These are phyloP conservation scores for Malassezia arunalokei DNA, from an alignment of 1,284 basidiomycete species.

Conservation along the genomic window DNA sequence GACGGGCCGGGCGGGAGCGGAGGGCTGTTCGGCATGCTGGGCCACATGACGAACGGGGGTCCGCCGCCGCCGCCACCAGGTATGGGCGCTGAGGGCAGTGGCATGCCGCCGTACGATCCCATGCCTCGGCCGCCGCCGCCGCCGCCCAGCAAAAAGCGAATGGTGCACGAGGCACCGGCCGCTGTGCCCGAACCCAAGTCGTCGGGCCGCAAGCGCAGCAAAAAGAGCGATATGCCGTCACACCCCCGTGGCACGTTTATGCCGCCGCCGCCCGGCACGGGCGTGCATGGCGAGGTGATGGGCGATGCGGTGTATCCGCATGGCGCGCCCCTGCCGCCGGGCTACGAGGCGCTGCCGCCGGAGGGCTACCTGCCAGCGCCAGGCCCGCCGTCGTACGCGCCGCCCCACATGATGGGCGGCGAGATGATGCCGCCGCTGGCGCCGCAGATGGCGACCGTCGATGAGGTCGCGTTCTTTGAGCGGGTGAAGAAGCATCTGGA, in stretches of 20 bases:
- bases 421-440: conserved; percentile 7
- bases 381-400: conserved; percentile 15
- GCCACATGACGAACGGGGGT: conserved; percentile 43
- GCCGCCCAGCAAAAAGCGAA: conserved; percentile 24
- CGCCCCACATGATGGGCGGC: conserved; percentile 15
- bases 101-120: background rate
- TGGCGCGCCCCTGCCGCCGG: conserved; percentile 11
- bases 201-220: conserved; percentile 30
- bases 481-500: conserved; percentile 72
- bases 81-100: background rate
- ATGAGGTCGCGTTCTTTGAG: conserved; percentile 87
- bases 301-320: conserved; percentile 12
- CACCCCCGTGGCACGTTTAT: background rate
- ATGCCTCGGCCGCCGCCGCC: conserved; percentile 12
- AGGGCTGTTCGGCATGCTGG: conserved; percentile 48
- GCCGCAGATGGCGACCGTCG: conserved; percentile 52
- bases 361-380: conserved; percentile 17
- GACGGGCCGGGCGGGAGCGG: conserved; percentile 14
- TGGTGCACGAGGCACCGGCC: conserved; percentile 14
- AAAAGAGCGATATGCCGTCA: conserved; percentile 14
- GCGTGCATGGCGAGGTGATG: conserved; percentile 14
- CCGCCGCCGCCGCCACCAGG: conserved; percentile 8
- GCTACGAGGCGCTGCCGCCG: conserved; percentile 30
- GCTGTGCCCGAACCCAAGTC: background rate
- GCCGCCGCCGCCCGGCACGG: conserved; percentile 10